Evolutionary conservation across 2,329 filamentous ascomycete species (phyloP), one percentile per base, ranked within the genome.

Genomic region (Fusarium bactridioides): DNA sequence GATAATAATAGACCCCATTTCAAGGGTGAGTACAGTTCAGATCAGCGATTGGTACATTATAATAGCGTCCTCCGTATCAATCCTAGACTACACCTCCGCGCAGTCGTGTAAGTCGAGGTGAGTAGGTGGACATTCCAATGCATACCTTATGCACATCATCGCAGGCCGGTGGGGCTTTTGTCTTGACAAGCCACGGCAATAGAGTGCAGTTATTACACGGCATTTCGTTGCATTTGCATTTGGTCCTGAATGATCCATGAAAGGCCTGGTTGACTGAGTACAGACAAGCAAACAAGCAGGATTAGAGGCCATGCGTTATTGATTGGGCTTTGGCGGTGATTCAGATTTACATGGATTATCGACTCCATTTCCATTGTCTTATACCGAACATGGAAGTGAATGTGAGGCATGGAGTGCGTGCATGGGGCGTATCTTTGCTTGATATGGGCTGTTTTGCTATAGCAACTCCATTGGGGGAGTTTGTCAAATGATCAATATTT

Each of bases 61-160:
- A 44, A 29, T 40, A 27, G 37, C 31, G 50, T 57, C 40, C 37
- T 62, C 37, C 37, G 55, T 67, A 50, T 43, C 53, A 25, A 47
- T 67, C 38, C 50, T 61, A 45, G 45, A 33, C 63, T 44, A 50
- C 29, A 50, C 21, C 47, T 33, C 21, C 53, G 40, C n/a, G 31
- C 23, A 71, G 62, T 53, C 58, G 70, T 65, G 58, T 51, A 68
- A 61, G 44, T 55, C 50, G 38, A 65, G 33, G 44, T 25, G 48
- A 44, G 37, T 60, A 62, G 19, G 33, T 62, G 56, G 31, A 13
- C 57, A 61, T 40, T 40, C 35, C 40, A 66, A 50, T 40, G n/a
- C 45, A 61, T 50, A 21, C 23, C 29, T 35, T 57, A 71, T 73
- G 70, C 71, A 72, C 60, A 67, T 74, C 71, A 73, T 73, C 56